These are phyloP conservation scores for Anthostomella pinea DNA, from an alignment of 2,329 filamentous ascomycete genomes.

Conservation along the genomic window DNA sequence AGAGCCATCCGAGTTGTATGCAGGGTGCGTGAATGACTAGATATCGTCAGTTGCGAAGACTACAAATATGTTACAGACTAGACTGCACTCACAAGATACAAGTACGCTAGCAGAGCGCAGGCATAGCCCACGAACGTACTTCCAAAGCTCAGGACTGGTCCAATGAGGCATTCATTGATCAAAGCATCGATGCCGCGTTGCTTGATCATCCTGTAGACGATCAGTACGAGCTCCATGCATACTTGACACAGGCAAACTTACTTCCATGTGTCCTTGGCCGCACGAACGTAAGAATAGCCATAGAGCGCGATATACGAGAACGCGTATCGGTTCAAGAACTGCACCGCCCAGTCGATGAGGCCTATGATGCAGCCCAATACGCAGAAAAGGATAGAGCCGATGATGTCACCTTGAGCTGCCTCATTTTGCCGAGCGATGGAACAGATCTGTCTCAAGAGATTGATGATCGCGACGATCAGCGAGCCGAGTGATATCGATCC, in stretches of 20 bases:
- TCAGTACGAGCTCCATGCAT: constrained; percentile 10
- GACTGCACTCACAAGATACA: constrained; percentile 80
- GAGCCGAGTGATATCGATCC: constrained; percentile 87
- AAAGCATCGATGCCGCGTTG: constrained; percentile 87
- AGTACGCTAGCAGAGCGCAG: constrained; percentile 76
- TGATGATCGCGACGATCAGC: constrained; percentile 81
- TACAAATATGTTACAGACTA: constrained; percentile 42
- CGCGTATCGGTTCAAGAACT: constrained; percentile 89
- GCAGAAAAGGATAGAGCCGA: constrained; percentile 66
- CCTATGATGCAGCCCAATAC: constrained; percentile 72
- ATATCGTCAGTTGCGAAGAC: constrained; percentile 2
- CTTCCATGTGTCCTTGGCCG: constrained; percentile 84
- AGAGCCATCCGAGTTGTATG: constrained; percentile 24
- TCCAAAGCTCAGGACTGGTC: constrained; percentile 53
- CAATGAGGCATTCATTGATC: constrained; percentile 82
- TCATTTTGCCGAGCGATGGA: constrained; percentile 70
- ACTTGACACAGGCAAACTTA: constrained; percentile 31
- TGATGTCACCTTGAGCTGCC: constrained; percentile 64
- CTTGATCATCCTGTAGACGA: constrained; percentile 68
- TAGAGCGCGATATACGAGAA: constrained; percentile 93
- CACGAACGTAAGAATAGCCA: constrained; percentile 80
- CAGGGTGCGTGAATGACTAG: constrained; percentile 25
- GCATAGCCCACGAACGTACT: constrained; percentile 80
- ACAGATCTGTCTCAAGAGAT: constrained; percentile 77
- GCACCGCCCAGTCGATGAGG: constrained; percentile 78